Evolutionary conservation across 2,329 filamentous ascomycete species (phyloP), one percentile per base, ranked within the genome.

Genomic region (Ambrosiella beaveri): DNA sequence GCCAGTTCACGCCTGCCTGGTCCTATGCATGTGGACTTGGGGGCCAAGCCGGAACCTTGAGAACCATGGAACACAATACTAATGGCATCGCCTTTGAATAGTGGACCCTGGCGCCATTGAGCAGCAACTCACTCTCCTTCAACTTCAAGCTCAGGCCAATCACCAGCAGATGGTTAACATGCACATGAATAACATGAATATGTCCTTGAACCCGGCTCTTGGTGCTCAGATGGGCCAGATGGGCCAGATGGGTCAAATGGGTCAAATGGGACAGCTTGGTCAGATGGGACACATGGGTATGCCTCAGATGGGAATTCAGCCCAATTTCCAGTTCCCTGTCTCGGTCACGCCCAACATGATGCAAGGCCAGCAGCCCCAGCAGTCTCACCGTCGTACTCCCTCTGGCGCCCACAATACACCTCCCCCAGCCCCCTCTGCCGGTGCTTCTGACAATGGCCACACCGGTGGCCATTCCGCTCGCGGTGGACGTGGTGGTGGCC

Each of bases 381-480:
- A 93, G 69, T 27, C 27, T 27, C 84, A 86, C 63, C 89, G 93
- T 71, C 89, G 93, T 75, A 97, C 97, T 76, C 91, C 96, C 73
- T 97, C 93, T 69, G 91, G 91, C 68, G 79, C 97, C 64, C 47
- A 51, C 47, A 86, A 95, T 81, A 88, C 88, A 27, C 86, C 82
- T 38, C 86, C 90, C 61, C 89, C 89, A 15, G 91, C 93, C 59
- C 93, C 93, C 62, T 95, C 93, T 15, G 94, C 93, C 27, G 89
- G 91, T 63, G 82, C 90, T 56, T 86, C 91, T 59, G 89, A 91
- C 69, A 70, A 72, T 62, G 69, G 66, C 61, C 80, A 81, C 63
- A 75, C 75, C 64, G 78, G 84, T 65, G 84, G 91, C 69, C 85
- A 86, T 67, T 73, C 76, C 64, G 75, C 78, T 66, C 81, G 87